phyloP scores from a whole-genome alignment of 2,329 filamentous ascomycete species.

The Diaporthe sp. region DNA sequence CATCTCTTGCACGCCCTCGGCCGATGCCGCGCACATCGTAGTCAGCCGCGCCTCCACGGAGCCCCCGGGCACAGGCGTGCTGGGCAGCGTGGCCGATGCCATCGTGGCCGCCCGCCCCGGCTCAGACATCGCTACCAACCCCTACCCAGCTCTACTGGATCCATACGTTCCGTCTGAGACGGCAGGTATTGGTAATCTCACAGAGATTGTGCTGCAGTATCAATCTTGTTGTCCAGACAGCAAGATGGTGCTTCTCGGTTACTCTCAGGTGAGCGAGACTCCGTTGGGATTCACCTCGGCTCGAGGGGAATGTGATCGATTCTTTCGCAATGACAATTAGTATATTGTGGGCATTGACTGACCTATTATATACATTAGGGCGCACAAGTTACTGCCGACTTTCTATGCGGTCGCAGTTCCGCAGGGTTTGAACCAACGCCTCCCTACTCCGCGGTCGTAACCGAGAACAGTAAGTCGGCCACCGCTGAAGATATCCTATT shows the following conservation, averaged over 20 bases:
- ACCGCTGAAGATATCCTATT: background rate
- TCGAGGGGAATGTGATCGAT: slow-evolving; percentile 37
- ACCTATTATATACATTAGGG: slow-evolving; percentile 32
- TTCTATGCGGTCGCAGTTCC: slow-evolving; percentile 45
- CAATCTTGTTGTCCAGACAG: slow-evolving; percentile 44
- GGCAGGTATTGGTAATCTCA: slow-evolving; percentile 48
- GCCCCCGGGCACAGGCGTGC: slow-evolving; percentile 49
- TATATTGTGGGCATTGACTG: background rate
- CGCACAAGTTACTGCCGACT: slow-evolving; percentile 48
- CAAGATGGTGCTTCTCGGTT: slow-evolving; percentile 52
- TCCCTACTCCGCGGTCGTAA: slow-evolving; percentile 35
- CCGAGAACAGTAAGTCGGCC: slow-evolving; percentile 37
- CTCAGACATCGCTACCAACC: slow-evolving; percentile 49
- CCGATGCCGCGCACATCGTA: slow-evolving; percentile 47
- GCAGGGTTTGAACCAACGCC: slow-evolving; percentile 39
- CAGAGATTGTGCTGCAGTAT: slow-evolving; percentile 46
- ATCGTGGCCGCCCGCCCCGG: slow-evolving; percentile 48
- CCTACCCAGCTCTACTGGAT: slow-evolving; percentile 47
- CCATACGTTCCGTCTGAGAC: slow-evolving; percentile 46
- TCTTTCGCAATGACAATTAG: slow-evolving; percentile 36
- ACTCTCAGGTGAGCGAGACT: slow-evolving; percentile 46
- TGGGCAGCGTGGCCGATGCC: slow-evolving; percentile 47
- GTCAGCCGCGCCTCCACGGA: slow-evolving; percentile 51
- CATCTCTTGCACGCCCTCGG: slow-evolving; percentile 24
- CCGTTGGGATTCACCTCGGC: slow-evolving; percentile 20